phyloP scores from a whole-genome alignment of 306 rosid genomes.

The Citrullus mucosospermus region DNA sequence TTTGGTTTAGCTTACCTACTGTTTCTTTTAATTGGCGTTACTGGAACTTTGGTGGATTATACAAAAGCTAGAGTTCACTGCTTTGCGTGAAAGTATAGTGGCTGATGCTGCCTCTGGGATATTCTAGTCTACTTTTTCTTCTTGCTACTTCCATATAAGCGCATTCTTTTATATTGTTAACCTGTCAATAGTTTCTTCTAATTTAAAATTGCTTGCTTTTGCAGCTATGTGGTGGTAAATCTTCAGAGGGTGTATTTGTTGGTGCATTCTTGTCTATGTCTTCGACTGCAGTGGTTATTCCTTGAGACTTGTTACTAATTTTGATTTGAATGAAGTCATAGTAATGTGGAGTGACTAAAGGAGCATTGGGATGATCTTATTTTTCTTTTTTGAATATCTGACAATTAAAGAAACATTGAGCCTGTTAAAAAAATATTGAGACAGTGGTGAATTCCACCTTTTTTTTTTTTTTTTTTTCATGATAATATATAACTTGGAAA shows the following conservation, averaged over 20 bases:
- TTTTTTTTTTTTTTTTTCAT: background rate
- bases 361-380: background rate
- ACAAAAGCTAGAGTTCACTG: background rate
- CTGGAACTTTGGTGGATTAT: background rate
- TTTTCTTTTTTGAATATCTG: background rate
- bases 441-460: background rate
- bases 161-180: background rate
- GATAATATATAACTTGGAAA: background rate
- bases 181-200: constrained; percentile 17
- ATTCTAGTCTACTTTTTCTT: background rate
- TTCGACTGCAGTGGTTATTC: constrained; percentile 88
- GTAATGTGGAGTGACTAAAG: background rate
- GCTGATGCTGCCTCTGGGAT: background rate
- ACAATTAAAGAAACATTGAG: background rate
- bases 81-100: background rate
- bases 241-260: constrained; percentile 86
- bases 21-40: background rate
- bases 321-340: background rate
- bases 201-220: constrained; percentile 28
- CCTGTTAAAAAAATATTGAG: background rate
- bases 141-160: background rate
- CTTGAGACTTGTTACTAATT: background rate
- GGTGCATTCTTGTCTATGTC: constrained; percentile 92
- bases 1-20: background rate
- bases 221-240: constrained; percentile 92